These are phyloP conservation scores for Carex parvula DNA, from an alignment of 176 grass and related monocot species.

Conservation along the genomic window DNA sequence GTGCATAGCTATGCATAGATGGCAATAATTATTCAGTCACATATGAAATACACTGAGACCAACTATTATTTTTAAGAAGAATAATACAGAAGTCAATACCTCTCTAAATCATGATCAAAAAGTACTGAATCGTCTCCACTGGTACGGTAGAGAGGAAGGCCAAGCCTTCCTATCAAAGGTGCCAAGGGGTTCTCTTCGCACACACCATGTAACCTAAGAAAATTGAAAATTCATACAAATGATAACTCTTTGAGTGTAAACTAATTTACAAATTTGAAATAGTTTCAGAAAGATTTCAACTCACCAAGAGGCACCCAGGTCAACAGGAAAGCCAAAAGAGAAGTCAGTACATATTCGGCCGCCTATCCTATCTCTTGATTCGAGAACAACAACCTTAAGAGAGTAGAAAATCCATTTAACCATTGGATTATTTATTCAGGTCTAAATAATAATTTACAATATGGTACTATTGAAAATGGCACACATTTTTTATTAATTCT, in stretches of 20 bases:
- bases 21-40: neutral
- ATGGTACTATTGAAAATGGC: neutral
- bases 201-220: conserved; percentile 87
- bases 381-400: conserved; percentile 76
- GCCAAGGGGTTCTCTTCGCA: conserved; percentile 97
- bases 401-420: conserved; percentile 9
- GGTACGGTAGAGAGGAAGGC: conserved; percentile 85
- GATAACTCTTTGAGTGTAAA: neutral
- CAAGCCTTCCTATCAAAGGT: conserved; percentile 84
- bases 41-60: conserved; percentile 14
- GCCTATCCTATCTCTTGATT: conserved; percentile 94
- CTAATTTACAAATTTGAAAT: neutral
- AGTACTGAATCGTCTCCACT: conserved; percentile 92
- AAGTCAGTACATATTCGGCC: conserved; percentile 90
- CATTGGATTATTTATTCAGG: neutral
- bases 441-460: neutral
- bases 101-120: conserved; percentile 97
- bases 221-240: conserved; percentile 17
- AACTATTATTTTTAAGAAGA: conserved; percentile 9
- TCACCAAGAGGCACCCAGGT: conserved; percentile 96
- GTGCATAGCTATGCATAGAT: conserved; percentile 67
- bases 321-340: conserved; percentile 94
- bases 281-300: conserved; percentile 15
- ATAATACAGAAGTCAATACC: conserved; percentile 39
- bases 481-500: neutral